Conservation (phyloP, 2,329 filamentous ascomycete genomes). For the Phaeosphaeriaceae sp. region DNA sequence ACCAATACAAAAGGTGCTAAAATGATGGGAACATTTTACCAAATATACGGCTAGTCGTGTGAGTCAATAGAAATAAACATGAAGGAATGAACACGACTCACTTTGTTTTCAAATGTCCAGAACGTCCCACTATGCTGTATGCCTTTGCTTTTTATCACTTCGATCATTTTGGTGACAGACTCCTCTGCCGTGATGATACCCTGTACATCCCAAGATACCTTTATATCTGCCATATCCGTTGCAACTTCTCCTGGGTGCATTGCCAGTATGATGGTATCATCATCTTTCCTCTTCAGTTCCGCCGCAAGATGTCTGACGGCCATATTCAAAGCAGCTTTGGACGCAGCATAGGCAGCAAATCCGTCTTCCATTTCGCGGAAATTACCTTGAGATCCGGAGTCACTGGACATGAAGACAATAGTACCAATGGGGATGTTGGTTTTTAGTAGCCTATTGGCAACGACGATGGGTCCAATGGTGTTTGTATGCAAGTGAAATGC, state of each 20-base stretch:
- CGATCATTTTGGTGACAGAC: conserved; percentile 58
- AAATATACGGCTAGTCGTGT: conserved; percentile 34
- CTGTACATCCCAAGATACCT: conserved; percentile 59
- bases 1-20: conserved; percentile 2
- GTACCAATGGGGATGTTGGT: conserved; percentile 56
- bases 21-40: conserved; percentile 21
- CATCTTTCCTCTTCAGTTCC: conserved; percentile 59
- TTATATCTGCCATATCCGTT: conserved; percentile 63
- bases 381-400: conserved; percentile 59
- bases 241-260: conserved; percentile 65
- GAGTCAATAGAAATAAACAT: conserved; percentile 1
- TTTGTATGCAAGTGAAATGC: conserved; percentile 64
- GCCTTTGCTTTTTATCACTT: conserved; percentile 58
- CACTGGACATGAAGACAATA: conserved; percentile 63
- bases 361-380: conserved; percentile 64
- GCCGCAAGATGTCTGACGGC: conserved; percentile 62
- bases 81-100: conserved; percentile 30
- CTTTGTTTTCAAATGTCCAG: conserved; percentile 63
- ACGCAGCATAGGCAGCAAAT: conserved; percentile 64
- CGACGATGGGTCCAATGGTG: conserved; percentile 65
- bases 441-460: conserved; percentile 59
- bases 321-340: conserved; percentile 65
- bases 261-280: conserved; percentile 58
- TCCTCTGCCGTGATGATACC: conserved; percentile 59
- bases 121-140: conserved; percentile 60